Evolutionary conservation across 1,284 basidiomycete genomes (phyloP), one percentile per base, ranked within the genome.

Genomic region (Fistulinella cinereoalba): DNA sequence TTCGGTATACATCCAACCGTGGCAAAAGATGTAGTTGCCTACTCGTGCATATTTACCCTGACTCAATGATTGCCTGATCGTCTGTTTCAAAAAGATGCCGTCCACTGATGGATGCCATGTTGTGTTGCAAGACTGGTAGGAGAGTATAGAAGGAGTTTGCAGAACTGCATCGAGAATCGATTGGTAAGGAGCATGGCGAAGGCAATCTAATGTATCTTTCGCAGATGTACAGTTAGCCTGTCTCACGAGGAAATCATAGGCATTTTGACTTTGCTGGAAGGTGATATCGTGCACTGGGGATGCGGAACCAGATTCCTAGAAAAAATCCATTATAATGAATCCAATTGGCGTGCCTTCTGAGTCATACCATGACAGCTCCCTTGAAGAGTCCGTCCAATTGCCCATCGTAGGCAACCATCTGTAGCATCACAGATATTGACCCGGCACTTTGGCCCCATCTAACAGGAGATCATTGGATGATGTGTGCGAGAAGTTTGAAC

Each of bases 361-460:
- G 27, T 27, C 43, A 8, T 45, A 56, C 54, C 77, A 80, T 77
- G 53, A 78, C 72, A 3, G 66, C 75, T 10, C 66, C 75, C 4
- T 71, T 71, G 66, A 81, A 81, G 4, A 80, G 58, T 0, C 75
- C 75, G 46, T 75, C 68, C 3, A 65, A 64, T 50, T 79, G 57
- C 0, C 77, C 77, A 11, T 67, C 68, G 52, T 82, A 76, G 19
- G 72, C 62, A 11, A 80, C 53, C 75, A 81, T 77, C 15, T 81
- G 79, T 0, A 78, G 51, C 22, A 73, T 57, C 3, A 70, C 72
- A 11, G 76, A 79, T 24, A 79, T 73, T 0, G 77, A 71, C 1
- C 82, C 81, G 0, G 80, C 75, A 29, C 74, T 77, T 62, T 83
- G 74, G 6, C 80, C 79, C 73, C 74, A 79, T 47, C 78, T 79